Evolutionary conservation across 1,284 basidiomycete genomes (phyloP).

Genomic region (Microbotryum scabiosae): DNA sequence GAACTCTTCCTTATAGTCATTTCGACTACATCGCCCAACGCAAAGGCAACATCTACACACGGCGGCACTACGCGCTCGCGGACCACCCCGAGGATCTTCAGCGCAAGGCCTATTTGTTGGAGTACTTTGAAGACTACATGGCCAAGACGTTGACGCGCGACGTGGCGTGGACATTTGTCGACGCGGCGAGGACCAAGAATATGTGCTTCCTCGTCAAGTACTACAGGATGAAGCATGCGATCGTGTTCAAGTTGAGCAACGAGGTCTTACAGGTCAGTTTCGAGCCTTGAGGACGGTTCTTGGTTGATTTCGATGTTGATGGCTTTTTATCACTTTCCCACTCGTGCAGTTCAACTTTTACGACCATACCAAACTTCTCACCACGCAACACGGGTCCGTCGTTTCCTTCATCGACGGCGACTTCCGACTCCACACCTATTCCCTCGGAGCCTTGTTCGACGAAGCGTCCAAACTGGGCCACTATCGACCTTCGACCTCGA

Average conservation of each 20-base stretch:
- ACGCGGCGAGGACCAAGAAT: slow-evolving; percentile 58
- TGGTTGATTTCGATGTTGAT: neutral
- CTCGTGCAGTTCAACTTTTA: slow-evolving; percentile 90
- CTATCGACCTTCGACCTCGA: slow-evolving; percentile 1
- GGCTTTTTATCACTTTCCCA: neutral
- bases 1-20: slow-evolving; percentile 49
- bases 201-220: slow-evolving; percentile 96
- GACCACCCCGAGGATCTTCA: slow-evolving; percentile 52
- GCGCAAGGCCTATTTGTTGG: slow-evolving; percentile 79
- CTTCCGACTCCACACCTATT: slow-evolving; percentile 66
- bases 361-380: slow-evolving; percentile 90
- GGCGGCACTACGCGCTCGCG: slow-evolving; percentile 38
- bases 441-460: slow-evolving; percentile 63
- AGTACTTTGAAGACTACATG: slow-evolving; percentile 88
- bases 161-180: slow-evolving; percentile 69
- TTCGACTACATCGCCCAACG: slow-evolving; percentile 62
- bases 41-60: slow-evolving; percentile 32
- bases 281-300: neutral
- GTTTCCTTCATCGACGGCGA: slow-evolving; percentile 85
- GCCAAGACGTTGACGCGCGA: slow-evolving; percentile 74
- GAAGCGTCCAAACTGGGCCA: slow-evolving; percentile 43
- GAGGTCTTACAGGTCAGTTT: slow-evolving; percentile 72
- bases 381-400: slow-evolving; percentile 67
- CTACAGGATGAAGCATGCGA: slow-evolving; percentile 90
- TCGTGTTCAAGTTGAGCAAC: slow-evolving; percentile 91